A percentile compares a stretch with the other conserved stretches of the same genome.
These are phyloP conservation scores for Brettanomyces anomalus DNA, from an alignment of 805 yeast species.

Conservation along the genomic window DNA sequence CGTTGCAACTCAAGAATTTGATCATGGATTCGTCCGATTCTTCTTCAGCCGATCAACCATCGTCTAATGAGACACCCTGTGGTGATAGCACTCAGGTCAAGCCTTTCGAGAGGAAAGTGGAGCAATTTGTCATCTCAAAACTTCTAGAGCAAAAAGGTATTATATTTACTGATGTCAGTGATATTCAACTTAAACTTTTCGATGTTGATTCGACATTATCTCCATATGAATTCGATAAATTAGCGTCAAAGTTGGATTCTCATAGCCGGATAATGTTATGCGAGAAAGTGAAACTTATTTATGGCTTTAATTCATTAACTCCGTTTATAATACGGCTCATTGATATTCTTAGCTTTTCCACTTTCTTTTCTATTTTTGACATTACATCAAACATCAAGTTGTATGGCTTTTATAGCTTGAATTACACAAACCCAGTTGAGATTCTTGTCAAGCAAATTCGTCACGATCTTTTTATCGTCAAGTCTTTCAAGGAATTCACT, in stretches of 20 bases:
- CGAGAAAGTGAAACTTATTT: conserved; percentile 21
- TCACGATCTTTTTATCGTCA: conserved; percentile 21
- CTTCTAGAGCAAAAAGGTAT: conserved; percentile 18
- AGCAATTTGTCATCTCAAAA: conserved; percentile 8
- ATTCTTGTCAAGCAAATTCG: conserved; percentile 23
- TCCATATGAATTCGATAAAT: conserved; percentile 15
- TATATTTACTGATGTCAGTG: conserved; percentile 17
- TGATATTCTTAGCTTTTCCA: conserved; percentile 15
- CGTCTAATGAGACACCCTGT: not conserved
- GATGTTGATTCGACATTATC: conserved; percentile 22
- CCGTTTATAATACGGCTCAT: conserved; percentile 17
- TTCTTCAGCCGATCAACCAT: not conserved
- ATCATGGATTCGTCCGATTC: conserved; percentile 4
- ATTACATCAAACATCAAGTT: conserved; percentile 23
- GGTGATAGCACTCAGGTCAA: not conserved
- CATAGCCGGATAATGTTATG: conserved; percentile 14
- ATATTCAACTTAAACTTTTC: conserved; percentile 19
- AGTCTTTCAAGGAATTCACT: conserved; percentile 23
- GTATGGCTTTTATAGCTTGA: conserved; percentile 22
- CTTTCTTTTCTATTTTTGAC: conserved; percentile 23
- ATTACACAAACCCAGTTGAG: conserved; percentile 21
- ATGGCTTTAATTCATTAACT: conserved; percentile 17
- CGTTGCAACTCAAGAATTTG: conserved; percentile 9
- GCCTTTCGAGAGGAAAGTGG: conserved; percentile 3
- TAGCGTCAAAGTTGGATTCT: conserved; percentile 10